A percentile compares a stretch with the other conserved stretches of the same genome.
Conservation (phyloP, 495 filamentous ascomycete genomes). For the Penicillium chermesinum region DNA sequence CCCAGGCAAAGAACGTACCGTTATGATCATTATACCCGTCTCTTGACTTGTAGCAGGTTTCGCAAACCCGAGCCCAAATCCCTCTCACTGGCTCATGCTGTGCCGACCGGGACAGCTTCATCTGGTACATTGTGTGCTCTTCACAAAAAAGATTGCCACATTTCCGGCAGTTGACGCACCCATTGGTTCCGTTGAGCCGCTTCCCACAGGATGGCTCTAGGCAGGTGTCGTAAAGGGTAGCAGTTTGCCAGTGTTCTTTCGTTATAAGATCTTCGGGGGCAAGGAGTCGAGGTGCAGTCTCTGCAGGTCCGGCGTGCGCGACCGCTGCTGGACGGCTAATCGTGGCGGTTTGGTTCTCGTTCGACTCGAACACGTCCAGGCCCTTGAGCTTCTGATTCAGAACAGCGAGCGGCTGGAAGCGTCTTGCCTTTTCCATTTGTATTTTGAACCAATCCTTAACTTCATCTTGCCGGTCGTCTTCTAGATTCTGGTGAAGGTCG, state of each 20-base stretch:
- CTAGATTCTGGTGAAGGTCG: conserved; percentile 88
- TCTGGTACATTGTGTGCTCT: conserved; percentile 99
- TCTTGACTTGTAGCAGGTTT: conserved; percentile 95
- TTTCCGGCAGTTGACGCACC: conserved; percentile 84
- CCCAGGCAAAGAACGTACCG: conserved; percentile 34
- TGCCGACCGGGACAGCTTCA: conserved; percentile 89
- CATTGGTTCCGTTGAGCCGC: conserved; percentile 69
- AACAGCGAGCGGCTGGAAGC: conserved; percentile 87
- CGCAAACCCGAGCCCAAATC: conserved; percentile 91
- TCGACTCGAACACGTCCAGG: conserved; percentile 96
- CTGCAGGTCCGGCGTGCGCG: conserved; percentile 28
- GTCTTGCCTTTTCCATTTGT: conserved; percentile 92
- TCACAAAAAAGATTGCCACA: conserved; percentile 95
- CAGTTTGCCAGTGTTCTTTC: conserved; percentile 80
- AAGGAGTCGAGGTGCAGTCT: conserved; percentile 28
- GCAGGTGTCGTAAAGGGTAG: conserved; percentile 68
- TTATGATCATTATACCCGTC: conserved; percentile 92
- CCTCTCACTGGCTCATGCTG: conserved; percentile 89
- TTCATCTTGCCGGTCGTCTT: conserved; percentile 89
- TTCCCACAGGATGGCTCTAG: conserved; percentile 82
- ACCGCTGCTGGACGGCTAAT: conserved; percentile 29
- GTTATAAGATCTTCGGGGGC: conserved; percentile 90
- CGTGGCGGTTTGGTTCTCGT: conserved; percentile 54
- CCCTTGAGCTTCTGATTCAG: conserved; percentile 95
- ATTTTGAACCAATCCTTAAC: conserved; percentile 98